Percentiles rank a stretch among this genome's conserved stretches.
phyloP scores from a whole-genome alignment of 768 basidiomycete species.

The Lactarius hatsudake region DNA sequence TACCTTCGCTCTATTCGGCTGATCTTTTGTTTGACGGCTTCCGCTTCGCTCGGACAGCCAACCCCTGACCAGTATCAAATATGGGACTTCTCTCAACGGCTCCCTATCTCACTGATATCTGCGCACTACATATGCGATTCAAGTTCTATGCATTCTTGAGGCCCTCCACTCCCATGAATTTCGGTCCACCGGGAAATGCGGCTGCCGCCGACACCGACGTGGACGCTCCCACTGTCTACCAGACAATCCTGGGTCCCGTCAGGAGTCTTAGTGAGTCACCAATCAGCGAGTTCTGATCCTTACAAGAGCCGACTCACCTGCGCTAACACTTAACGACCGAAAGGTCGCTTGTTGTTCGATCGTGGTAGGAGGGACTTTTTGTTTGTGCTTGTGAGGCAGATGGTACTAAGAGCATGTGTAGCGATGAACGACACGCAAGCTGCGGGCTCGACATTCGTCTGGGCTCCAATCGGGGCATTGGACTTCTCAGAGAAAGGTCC shows the following conservation, averaged over 20 bases:
- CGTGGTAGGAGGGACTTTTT: conserved; percentile 30
- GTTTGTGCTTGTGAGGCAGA: not conserved
- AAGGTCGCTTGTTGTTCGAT: conserved; percentile 63
- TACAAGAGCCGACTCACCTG: conserved; percentile 65
- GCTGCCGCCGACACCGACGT: conserved; percentile 63
- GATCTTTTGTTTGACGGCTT: conserved; percentile 36
- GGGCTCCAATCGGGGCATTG: conserved; percentile 68
- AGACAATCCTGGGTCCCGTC: conserved; percentile 66
- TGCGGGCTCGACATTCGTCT: conserved; percentile 67
- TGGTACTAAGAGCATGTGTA: conserved; percentile 23
- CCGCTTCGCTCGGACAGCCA: conserved; percentile 32
- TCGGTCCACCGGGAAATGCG: conserved; percentile 52
- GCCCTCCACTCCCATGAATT: conserved; percentile 50
- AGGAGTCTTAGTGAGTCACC: conserved; percentile 52
- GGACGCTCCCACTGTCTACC: conserved; percentile 52
- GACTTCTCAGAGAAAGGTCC: conserved; percentile 64
- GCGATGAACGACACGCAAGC: conserved; percentile 57
- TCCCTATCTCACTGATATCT: no score
- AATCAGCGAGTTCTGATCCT: not conserved
- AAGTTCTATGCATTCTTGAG: conserved; percentile 33
- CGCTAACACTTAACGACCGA: conserved; percentile 54
- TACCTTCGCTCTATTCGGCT: not conserved
- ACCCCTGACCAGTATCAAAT: no score
- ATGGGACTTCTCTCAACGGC: no score
- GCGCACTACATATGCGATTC: no score